Percentiles rank a stretch among this genome's conserved stretches.
Conservation (phyloP, 805 yeast species). For the Candida anglica region DNA sequence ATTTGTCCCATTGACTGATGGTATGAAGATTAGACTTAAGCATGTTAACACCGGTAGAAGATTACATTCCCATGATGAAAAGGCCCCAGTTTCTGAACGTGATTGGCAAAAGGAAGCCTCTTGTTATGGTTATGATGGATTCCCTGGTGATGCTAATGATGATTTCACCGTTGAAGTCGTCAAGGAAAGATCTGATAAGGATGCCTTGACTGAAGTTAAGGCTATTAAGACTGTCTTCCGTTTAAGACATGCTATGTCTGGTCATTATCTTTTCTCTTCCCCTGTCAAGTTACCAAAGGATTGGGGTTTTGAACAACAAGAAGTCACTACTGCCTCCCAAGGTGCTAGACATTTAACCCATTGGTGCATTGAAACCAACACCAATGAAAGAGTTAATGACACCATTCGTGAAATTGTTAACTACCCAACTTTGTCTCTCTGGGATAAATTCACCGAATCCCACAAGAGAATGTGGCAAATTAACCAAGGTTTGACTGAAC, state of each 20-base stretch:
- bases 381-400: slow-evolving; percentile 42
- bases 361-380: slow-evolving; percentile 75
- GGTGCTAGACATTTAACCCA: slow-evolving; percentile 57
- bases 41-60: slow-evolving; percentile 59
- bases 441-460: slow-evolving; percentile 58
- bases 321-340: slow-evolving; percentile 74
- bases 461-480: slow-evolving; percentile 76
- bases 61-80: slow-evolving; percentile 80
- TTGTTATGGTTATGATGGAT: slow-evolving; percentile 72
- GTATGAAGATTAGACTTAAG: slow-evolving; percentile 64
- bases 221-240: slow-evolving; percentile 71
- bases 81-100: slow-evolving; percentile 68
- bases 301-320: slow-evolving; percentile 84
- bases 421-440: slow-evolving; percentile 52
- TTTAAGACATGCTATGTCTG: slow-evolving; percentile 75
- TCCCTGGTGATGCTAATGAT: slow-evolving; percentile 80
- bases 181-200: slow-evolving; percentile 43
- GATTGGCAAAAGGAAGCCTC: slow-evolving; percentile 87
- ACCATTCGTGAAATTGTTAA: slow-evolving; percentile 24
- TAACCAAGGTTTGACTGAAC: slow-evolving; percentile 63
- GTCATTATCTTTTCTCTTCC: slow-evolving; percentile 73
- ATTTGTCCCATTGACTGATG: slow-evolving; percentile 62
- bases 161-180: slow-evolving; percentile 77
- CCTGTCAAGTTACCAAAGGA: slow-evolving; percentile 71
- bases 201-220: slow-evolving; percentile 51